Base-by-base conservation (phyloP, 2,329 filamentous ascomycete species). In the Fusarium virguliforme region DNA sequence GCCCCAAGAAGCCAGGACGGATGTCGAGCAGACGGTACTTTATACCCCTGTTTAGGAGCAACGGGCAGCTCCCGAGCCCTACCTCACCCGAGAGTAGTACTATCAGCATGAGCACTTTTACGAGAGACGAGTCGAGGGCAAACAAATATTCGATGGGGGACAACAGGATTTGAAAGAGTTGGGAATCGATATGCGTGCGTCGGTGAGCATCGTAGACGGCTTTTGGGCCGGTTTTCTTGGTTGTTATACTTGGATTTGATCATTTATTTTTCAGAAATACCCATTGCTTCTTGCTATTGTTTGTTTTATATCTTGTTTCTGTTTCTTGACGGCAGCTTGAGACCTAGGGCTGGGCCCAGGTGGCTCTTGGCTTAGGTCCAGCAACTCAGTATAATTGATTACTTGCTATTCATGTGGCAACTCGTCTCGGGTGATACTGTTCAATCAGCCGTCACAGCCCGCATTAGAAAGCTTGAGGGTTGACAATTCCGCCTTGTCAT, bases 131-230 rank as follows among this genome's bases (percentile, higher is more conserved):
- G 15, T 58, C 50, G 10, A 66, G 64, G 32, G 70, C 63, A 0
- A 55, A 32, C 3, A 15, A 64, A 26, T 75, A 68, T 56, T 64
- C 64, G 35, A 54, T 75, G 26, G 69, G 60, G 5, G 28, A 59
- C 15, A 74, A 75, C 9, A 62, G 56, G 41, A 70, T 75, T 58
- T 75, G 58, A 75, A 7, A 12, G 28, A 5, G 10, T 41, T n/a
- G 28, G 18, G 18, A 18, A 18, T 18, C 18, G 18, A 18, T 18
- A 18, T 64, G 13, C 46, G 7, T 26, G 46, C n/a, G 46, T 30
- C n/a, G 54, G 46, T 40, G 41, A 28, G 56, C 58, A 41, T 60
- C 34, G 43, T 53, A 60, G 43, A 60, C 56, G 28, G 32, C 43
- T 38, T 2, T 4, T 26, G 12, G 30, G 30, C 28, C 41, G 41